Base-by-base conservation (phyloP, 2,329 filamentous ascomycete species). In the Volutella citrinella region DNA sequence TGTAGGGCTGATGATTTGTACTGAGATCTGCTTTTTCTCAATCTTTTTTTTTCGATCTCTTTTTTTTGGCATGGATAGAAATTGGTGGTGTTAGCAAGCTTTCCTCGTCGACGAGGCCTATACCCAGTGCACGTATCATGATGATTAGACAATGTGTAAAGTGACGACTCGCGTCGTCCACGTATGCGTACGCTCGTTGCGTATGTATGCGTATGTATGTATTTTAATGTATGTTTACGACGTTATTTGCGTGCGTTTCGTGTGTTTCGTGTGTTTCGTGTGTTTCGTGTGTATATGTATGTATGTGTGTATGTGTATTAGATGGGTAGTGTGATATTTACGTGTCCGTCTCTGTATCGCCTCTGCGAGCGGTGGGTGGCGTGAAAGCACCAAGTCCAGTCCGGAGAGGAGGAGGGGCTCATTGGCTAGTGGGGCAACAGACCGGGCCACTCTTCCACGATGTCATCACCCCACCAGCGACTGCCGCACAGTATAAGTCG, bases 71-170 rank as follows among this genome's bases (percentile, higher is more conserved):
- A n/a, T n/a, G n/a, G n/a, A 49, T 52, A 52, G 49, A 52, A 51
- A 52, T 43, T 48, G 47, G 45, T 43, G 49, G 48, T 44, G 38
- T 48, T 44, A 46, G 47, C 49, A 52, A 52, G 49, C 48, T 52
- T 51, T 52, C 44, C 49, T 48, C 38, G 38, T 40, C 40, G 33
- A 40, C 48, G 34, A 48, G 51, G 49, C 48, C 43, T 34, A 34
- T 45, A 38, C 38, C 35, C 30, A 23, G 37, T 40, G 32, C 38
- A 40, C 33, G 38, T 51, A 41, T 41, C 40, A 52, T 52, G 49
- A 52, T 52, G 49, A 45, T 45, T 52, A 52, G 43, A 52, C 29
- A 32, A 35, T 52, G 49, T 52, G 42, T 46, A 46, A 48, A 34
- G 30, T 20, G 38, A 34, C 49, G 49, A 53, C 49, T 49, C 48